Evolutionary conservation across 768 basidiomycete species (phyloP).

Genomic region (Boletus rex-veris): DNA sequence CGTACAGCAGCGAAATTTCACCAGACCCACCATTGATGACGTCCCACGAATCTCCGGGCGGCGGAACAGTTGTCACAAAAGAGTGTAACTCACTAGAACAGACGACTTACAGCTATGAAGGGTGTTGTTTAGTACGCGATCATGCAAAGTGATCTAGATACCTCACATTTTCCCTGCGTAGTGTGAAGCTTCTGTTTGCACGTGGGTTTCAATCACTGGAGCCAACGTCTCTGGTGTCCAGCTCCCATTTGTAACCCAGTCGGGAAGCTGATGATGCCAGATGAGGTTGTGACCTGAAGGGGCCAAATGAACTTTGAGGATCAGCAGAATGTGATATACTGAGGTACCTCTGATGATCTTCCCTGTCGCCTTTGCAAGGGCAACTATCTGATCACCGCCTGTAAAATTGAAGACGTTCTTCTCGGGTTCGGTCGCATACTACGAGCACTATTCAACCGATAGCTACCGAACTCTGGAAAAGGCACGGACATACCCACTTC

Average conservation of each 20-base stretch:
- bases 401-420: slow-evolving; percentile 24
- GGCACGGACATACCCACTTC: slow-evolving; percentile 17
- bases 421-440: slow-evolving; percentile 22
- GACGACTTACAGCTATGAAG: slow-evolving; percentile 11
- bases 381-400: slow-evolving; percentile 18
- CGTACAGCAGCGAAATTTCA: neutral
- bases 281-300: slow-evolving; percentile 18
- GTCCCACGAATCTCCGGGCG: slow-evolving; percentile 18
- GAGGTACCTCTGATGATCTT: slow-evolving; percentile 18
- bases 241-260: slow-evolving; percentile 13
- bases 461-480: neutral
- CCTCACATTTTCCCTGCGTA: slow-evolving; percentile 15
- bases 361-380: slow-evolving; percentile 17
- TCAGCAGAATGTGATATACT: neutral
- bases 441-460: neutral
- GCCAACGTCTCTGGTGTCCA: slow-evolving; percentile 14
- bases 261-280: slow-evolving; percentile 15
- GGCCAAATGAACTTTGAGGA: neutral
- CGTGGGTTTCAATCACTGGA: slow-evolving; percentile 16
- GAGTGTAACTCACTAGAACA: neutral
- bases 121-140: neutral
- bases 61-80: neutral
- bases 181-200: slow-evolving; percentile 16
- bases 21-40: slow-evolving; percentile 16
- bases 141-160: neutral